phyloP scores from a whole-genome alignment of 495 filamentous ascomycete genomes.

The Hypomontagnella monticulosa region DNA sequence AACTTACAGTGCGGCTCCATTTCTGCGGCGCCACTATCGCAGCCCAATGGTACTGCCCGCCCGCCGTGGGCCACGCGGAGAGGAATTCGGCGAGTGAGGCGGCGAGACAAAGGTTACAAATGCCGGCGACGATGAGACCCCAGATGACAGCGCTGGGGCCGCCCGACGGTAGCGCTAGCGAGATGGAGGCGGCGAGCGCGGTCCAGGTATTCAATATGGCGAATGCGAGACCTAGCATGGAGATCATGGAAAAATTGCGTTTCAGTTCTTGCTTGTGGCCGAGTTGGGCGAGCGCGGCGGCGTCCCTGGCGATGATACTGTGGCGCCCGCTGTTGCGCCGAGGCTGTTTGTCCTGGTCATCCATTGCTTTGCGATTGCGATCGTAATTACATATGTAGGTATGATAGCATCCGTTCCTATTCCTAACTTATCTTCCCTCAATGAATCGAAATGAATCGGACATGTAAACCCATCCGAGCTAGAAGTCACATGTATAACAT shows the following conservation, averaged over 20 bases:
- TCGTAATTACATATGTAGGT: too few relatives aligned
- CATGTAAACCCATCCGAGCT: not conserved
- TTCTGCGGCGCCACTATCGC: conserved; percentile 67
- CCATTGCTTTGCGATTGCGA: conserved; percentile 2
- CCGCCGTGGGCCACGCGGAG: conserved; percentile 74
- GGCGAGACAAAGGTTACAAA: conserved; percentile 77
- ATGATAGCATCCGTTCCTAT: too few relatives aligned
- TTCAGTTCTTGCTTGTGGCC: conserved; percentile 70
- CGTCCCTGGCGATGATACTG: conserved; percentile 50
- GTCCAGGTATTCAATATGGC: conserved; percentile 71
- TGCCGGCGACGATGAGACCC: conserved; percentile 73
- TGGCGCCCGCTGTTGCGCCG: conserved; percentile 21
- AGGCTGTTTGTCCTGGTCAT: conserved; percentile 2
- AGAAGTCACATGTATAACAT: too few relatives aligned
- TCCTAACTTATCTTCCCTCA: not conserved
- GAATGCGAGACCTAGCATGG: conserved; percentile 68
- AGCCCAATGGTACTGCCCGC: conserved; percentile 81
- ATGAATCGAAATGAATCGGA: not conserved
- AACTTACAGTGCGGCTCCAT: conserved; percentile 71
- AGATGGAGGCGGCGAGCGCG: conserved; percentile 63
- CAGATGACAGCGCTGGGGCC: conserved; percentile 65
- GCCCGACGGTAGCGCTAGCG: conserved; percentile 62
- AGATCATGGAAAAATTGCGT: conserved; percentile 66
- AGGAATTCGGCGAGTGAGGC: conserved; percentile 77
- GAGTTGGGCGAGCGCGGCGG: conserved; percentile 63